Evolutionary conservation across 371 early-diverging fungal genomes (phyloP).

Genomic region (Actinomortierella ambigua): DNA sequence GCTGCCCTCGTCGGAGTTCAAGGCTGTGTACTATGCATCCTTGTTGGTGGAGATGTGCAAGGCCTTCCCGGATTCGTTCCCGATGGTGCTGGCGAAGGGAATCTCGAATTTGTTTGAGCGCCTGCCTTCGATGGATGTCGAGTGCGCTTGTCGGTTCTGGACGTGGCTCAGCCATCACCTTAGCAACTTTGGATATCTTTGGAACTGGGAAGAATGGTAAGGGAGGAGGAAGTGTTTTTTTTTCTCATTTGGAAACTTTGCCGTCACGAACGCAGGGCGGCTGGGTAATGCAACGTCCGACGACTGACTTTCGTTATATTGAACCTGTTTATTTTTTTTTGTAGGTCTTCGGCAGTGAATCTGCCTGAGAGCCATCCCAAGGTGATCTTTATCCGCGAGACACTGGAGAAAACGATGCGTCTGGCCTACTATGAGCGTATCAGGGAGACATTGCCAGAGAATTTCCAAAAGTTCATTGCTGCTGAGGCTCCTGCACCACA

Average conservation of each 20-base stretch:
- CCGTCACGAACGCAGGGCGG: no score
- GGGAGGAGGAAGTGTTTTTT: not conserved
- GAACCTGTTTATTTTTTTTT: constrained; percentile 2
- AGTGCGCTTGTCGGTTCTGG: constrained; percentile 78
- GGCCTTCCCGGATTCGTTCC: constrained; percentile 67
- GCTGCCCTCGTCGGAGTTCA: constrained; percentile 69
- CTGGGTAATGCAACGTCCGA: no score
- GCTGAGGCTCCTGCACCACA: constrained; percentile 65
- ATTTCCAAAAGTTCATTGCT: constrained; percentile 67
- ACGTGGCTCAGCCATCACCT: constrained; percentile 91
- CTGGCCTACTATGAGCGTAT: constrained; percentile 91
- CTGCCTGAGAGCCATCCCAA: constrained; percentile 56
- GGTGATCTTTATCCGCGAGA: constrained; percentile 77
- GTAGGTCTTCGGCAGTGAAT: constrained; percentile 53
- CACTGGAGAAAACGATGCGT: constrained; percentile 77
- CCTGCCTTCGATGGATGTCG: constrained; percentile 81
- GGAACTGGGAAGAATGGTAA: constrained; percentile 92
- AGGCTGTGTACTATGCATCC: constrained; percentile 80
- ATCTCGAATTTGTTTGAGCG: constrained; percentile 67
- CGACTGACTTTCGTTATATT: no score
- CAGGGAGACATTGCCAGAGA: constrained; percentile 74
- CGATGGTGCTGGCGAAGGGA: constrained; percentile 55
- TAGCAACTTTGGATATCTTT: constrained; percentile 90
- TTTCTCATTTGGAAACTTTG: not conserved
- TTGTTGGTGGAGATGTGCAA: constrained; percentile 85